phyloP scores from a whole-genome alignment of 2,329 filamentous ascomycete species.

The Ceratocystis ficicola region DNA sequence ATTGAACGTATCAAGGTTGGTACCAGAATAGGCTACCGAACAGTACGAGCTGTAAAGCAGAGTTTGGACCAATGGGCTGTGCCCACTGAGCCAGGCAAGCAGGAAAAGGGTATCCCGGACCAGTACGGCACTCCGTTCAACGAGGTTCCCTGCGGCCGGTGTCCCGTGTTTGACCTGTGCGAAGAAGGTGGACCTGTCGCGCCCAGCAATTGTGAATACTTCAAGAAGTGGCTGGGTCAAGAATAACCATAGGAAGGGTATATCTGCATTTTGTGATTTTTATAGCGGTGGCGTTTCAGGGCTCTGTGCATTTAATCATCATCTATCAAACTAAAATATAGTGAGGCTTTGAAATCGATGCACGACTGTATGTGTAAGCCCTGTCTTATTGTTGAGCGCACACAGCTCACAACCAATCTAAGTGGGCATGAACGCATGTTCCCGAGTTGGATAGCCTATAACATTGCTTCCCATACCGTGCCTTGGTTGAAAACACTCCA shows the following conservation, averaged over 20 bases:
- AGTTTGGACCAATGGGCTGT: constrained; percentile 32
- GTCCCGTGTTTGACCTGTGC: constrained; percentile 87
- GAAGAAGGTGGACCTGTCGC: constrained; percentile 83
- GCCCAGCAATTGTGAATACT: constrained; percentile 83
- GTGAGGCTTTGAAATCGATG: neutral
- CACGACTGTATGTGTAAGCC: neutral
- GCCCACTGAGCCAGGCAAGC: constrained; percentile 26
- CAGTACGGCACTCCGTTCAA: constrained; percentile 59
- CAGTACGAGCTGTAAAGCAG: constrained; percentile 39
- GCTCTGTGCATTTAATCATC: constrained; percentile 12
- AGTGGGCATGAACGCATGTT: too few relatives aligned
- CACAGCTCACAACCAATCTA: too few relatives aligned
- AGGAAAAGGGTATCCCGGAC: constrained; percentile 32
- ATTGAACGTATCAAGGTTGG: constrained; percentile 53
- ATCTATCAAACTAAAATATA: constrained; percentile 13
- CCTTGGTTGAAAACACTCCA: too few relatives aligned
- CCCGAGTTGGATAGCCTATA: too few relatives aligned
- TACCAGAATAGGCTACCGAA: constrained; percentile 41
- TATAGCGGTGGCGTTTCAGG: constrained; percentile 22
- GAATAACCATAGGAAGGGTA: constrained; percentile 27
- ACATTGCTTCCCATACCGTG: too few relatives aligned
- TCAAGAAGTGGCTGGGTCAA: constrained; percentile 63
- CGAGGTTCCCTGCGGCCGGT: constrained; percentile 79
- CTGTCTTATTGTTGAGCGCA: too few relatives aligned
- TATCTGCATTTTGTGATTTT: constrained; percentile 13